Conservation (phyloP, 2,329 filamentous ascomycete genomes). For the Gaeumannomyces tritici region DNA sequence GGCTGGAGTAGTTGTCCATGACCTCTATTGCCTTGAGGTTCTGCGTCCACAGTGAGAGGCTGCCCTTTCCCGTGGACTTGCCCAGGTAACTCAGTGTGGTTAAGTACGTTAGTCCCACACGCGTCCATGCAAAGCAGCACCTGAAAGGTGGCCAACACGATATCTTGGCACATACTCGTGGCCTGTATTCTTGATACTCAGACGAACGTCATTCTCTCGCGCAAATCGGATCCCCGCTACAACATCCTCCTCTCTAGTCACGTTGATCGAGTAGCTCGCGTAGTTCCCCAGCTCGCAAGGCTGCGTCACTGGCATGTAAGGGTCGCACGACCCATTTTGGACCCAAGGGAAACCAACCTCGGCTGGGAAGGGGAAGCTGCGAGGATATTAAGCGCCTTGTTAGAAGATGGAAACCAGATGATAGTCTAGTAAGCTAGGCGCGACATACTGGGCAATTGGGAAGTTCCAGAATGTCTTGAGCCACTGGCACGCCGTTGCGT, state of each 20-base stretch:
- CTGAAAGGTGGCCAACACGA: too few relatives aligned
- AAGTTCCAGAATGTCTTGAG: constrained; percentile 23
- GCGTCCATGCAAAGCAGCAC: too few relatives aligned
- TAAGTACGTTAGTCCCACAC: too few relatives aligned
- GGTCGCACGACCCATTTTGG: constrained; percentile 14
- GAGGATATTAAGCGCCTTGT: neutral
- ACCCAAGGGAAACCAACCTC: constrained; percentile 24
- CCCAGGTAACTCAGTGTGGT: constrained; percentile 18
- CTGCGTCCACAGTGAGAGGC: constrained; percentile 28
- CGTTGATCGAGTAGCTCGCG: constrained; percentile 20
- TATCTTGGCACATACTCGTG: constrained; percentile 23
- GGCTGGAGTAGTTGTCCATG: constrained; percentile 15
- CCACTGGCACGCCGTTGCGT: constrained; percentile 28
- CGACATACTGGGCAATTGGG: constrained; percentile 20
- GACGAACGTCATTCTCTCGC: constrained; percentile 27
- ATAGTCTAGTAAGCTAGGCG: neutral
- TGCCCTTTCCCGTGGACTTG: constrained; percentile 23
- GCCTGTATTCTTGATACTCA: constrained; percentile 38
- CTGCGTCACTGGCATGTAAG: constrained; percentile 19
- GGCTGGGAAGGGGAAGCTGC: neutral
- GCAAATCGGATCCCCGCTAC: constrained; percentile 23
- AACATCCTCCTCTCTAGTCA: constrained; percentile 15
- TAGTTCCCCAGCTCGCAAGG: constrained; percentile 27
- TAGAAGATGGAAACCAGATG: too few relatives aligned
- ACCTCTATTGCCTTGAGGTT: constrained; percentile 22